Evolutionary conservation across 108 stramenopile species (phyloP), one percentile per base, ranked within the genome.

Genomic region (Fragilariopsis cylindrus): DNA sequence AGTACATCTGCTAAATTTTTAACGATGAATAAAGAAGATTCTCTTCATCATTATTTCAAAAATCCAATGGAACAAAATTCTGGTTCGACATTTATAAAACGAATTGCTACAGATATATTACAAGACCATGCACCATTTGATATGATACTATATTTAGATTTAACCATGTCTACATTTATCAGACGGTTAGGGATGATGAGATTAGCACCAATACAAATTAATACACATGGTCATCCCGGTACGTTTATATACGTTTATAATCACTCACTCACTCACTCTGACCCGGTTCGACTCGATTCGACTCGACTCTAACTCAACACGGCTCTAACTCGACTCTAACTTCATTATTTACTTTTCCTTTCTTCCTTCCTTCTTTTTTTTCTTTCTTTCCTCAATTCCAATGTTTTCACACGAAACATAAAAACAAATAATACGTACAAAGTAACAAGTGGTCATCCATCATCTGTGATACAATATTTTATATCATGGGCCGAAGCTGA

Each of bases 401-500:
- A 30, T 30, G 30, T 30, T 30, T 30, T 2, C 30, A 30, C 30
- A 30, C 30, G 2, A 30, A 30, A 30, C 30, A 30, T 2, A 30
- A 30, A 30, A 30, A 30, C 30, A 30, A 30, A 30, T 30, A 30
- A 30, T 30, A 30, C 30, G 2, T 30, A 30, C 30, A 30, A 0
- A 30, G 47, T 82, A 45, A 82, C 81, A n/a, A 62, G 66, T 42
- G 81, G 81, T 11, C 60, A 65, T 44, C 62, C 62, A 42, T n/a
- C 43, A 40, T 47, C 71, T 12, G 68, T 60, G 0, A 49, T 82
- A 42, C 39, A 82, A 44, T 77, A 82, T 73, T 82, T 58, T 63
- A 69, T 82, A 15, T 74, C 72, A n/a, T 82, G 81, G 81, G 81
- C 60, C 19, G 73, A 56, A n/a, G 81, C 81, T 4, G 81, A 82